Percentiles rank a stretch among this genome's conserved stretches.
phyloP scores from a whole-genome alignment of 2,329 filamentous ascomycete species.

The Fusarium secorum region DNA sequence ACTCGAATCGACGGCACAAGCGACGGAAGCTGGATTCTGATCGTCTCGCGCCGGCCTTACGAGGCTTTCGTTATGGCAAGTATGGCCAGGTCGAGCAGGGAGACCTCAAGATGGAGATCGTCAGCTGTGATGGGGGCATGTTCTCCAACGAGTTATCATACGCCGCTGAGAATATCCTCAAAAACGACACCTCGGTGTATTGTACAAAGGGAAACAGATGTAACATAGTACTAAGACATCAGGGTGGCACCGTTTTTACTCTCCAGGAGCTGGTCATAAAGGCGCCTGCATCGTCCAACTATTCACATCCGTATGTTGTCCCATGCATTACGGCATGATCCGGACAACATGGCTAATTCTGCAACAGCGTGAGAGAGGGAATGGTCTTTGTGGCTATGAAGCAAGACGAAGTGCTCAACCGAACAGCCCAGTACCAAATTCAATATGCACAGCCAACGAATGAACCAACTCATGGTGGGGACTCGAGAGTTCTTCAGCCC shows the following conservation, averaged over 20 bases:
- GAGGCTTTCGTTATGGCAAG: slow-evolving; percentile 79
- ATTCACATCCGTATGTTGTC: slow-evolving; percentile 80
- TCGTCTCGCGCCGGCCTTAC: slow-evolving; percentile 56
- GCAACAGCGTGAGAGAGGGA: slow-evolving; percentile 80
- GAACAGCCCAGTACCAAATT: slow-evolving; percentile 79
- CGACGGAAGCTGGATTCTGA: slow-evolving; percentile 76
- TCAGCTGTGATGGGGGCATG: slow-evolving; percentile 86
- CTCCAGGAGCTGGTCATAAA: slow-evolving; percentile 88
- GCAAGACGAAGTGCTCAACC: slow-evolving; percentile 74
- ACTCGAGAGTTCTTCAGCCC: slow-evolving; percentile 24
- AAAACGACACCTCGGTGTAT: slow-evolving; percentile 84
- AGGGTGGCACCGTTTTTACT: slow-evolving; percentile 80
- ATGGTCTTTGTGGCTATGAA: slow-evolving; percentile 93
- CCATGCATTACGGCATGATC: slow-evolving; percentile 10
- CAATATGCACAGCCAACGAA: slow-evolving; percentile 59
- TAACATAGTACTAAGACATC: slow-evolving; percentile 85
- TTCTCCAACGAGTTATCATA: slow-evolving; percentile 70
- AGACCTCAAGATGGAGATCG: slow-evolving; percentile 82
- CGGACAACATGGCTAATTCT: slow-evolving; percentile 23
- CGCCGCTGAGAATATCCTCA: slow-evolving; percentile 81
- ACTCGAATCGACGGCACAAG: slow-evolving; percentile 66
- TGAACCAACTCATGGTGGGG: slow-evolving; percentile 32
- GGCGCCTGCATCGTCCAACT: slow-evolving; percentile 76
- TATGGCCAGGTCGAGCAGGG: slow-evolving; percentile 89
- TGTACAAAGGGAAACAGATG: slow-evolving; percentile 88